Base-by-base conservation (phyloP, 202 grass and related monocot genomes). In the Zizania palustris region DNA sequence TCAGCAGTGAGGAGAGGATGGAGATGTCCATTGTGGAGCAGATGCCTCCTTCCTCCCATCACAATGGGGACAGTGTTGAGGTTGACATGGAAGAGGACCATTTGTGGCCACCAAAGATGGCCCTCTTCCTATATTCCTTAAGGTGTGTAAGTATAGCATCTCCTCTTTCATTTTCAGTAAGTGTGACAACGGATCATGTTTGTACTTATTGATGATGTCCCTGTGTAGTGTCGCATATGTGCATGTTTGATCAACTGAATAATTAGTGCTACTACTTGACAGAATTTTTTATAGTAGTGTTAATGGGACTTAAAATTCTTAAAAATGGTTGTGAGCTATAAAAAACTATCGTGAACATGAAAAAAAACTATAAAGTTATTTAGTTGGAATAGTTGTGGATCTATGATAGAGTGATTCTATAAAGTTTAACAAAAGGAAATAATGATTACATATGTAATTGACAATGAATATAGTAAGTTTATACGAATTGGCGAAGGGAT, bases 91-190 rank as follows among this genome's bases (percentile, higher is more conserved):
- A 87, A 69, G 70, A 80, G 71, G 65, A 83, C 15, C 63, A 71
- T 72, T 19, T 54, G 21, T 81, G 72, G 80, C 76, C 80, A 49
- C 71, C 16, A 91, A 86, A 51, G 78, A 97, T 87, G 86, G 84
- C 43, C 90, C 88, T 37, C 81, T 93, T 76, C 93, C 93, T 36
- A 97, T 97, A 81, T 90, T 93, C 73, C 83, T 93, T 36, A 90
- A 90, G 93, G 90, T 97, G 18, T 69, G 2, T 36, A 19, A 45
- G 5, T 69, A 3, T 16, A 28, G 28, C 28, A 5, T 50, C 16
- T 22, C 5, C 55, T 36, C 8, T 70, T 55, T 13, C 7, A 19
- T 65, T n/a, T 73, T 33, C 16, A 44, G 9, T 6, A 51, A 16
- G 36, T 15, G 6, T 11, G 42, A 44, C 8, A 44, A 44, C 9